phyloP scores from a whole-genome alignment of 345 rosid species.

The Salix brachista region DNA sequence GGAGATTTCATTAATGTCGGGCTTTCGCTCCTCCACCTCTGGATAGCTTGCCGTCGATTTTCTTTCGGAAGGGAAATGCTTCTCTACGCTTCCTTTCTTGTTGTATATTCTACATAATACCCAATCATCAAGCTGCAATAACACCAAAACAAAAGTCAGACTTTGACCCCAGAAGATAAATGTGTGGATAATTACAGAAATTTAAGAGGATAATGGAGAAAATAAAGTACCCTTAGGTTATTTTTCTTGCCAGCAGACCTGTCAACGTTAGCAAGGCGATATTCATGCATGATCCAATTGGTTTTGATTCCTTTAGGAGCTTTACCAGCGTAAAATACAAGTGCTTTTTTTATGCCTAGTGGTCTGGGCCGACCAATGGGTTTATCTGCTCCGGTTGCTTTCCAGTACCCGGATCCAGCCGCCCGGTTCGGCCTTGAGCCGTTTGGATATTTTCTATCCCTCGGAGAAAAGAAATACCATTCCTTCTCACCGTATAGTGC shows the following conservation, averaged over 20 bases:
- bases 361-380: slow-evolving; percentile 77
- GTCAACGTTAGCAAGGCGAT: slow-evolving; percentile 80
- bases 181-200: neutral
- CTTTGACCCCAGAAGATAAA: neutral
- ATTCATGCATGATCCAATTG: slow-evolving; percentile 98
- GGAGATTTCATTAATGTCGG: slow-evolving; percentile 18
- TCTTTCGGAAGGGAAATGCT: slow-evolving; percentile 24
- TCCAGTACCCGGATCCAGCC: slow-evolving; percentile 86
- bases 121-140: slow-evolving; percentile 81
- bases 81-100: slow-evolving; percentile 75
- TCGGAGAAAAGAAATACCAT: slow-evolving; percentile 87
- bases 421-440: slow-evolving; percentile 87
- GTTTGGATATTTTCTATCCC: slow-evolving; percentile 87
- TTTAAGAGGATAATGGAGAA: no score
- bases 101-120: slow-evolving; percentile 78
- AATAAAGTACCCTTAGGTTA: slow-evolving; percentile 52
- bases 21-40: slow-evolving; percentile 38
- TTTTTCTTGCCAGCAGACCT: slow-evolving; percentile 61
- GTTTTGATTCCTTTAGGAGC: slow-evolving; percentile 81
- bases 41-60: slow-evolving; percentile 11
- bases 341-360: slow-evolving; percentile 76
- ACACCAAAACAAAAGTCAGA: neutral
- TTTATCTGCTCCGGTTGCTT: slow-evolving; percentile 92
- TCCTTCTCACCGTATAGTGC: slow-evolving; percentile 85
- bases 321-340: slow-evolving; percentile 85